Percentiles rank a stretch among this genome's conserved stretches.
Evolutionary conservation across 768 basidiomycete genomes (phyloP).

Genomic region (Basidioascus undulatus): DNA sequence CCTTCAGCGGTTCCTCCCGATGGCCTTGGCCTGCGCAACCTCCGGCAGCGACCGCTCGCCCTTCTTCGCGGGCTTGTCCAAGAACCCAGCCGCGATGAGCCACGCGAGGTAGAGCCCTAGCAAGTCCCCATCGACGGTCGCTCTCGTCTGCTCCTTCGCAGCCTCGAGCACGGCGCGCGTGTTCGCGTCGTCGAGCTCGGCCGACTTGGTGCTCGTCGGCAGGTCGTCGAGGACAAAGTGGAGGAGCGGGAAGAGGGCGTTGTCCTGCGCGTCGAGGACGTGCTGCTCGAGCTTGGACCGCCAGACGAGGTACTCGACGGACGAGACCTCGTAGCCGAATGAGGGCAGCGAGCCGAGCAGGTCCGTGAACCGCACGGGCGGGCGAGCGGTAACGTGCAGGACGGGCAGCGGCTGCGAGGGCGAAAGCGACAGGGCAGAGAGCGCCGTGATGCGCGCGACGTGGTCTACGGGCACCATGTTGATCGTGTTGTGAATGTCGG

Average conservation of each 20-base stretch:
- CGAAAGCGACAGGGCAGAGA: slow-evolving; percentile 41
- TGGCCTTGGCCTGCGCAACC: slow-evolving; percentile 15
- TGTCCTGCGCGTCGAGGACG: slow-evolving; percentile 81
- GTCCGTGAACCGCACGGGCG: slow-evolving; percentile 69
- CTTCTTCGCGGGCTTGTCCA: slow-evolving; percentile 28
- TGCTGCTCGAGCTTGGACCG: slow-evolving; percentile 77
- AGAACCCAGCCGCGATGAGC: slow-evolving; percentile 65
- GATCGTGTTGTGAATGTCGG: slow-evolving; percentile 92
- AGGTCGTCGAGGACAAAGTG: slow-evolving; percentile 95
- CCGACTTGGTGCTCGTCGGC: slow-evolving; percentile 84
- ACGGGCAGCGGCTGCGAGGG: slow-evolving; percentile 26
- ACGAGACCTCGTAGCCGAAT: slow-evolving; percentile 57
- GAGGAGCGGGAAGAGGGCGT: slow-evolving; percentile 84
- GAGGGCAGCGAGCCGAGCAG: slow-evolving; percentile 43
- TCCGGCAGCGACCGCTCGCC: slow-evolving; percentile 14
- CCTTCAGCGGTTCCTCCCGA: slow-evolving; percentile 17
- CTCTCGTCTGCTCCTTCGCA: slow-evolving; percentile 20
- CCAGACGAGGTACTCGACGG: slow-evolving; percentile 80
- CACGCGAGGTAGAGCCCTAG: slow-evolving; percentile 80
- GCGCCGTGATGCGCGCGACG: slow-evolving; percentile 57
- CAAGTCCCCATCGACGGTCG: slow-evolving; percentile 46
- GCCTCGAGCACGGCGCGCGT: slow-evolving; percentile 35
- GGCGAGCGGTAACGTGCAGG: slow-evolving; percentile 63
- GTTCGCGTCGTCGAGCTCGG: slow-evolving; percentile 68
- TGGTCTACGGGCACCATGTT: slow-evolving; percentile 98